Evolutionary conservation across 768 basidiomycete species (phyloP).

Genomic region (Tulasnella sp.): DNA sequence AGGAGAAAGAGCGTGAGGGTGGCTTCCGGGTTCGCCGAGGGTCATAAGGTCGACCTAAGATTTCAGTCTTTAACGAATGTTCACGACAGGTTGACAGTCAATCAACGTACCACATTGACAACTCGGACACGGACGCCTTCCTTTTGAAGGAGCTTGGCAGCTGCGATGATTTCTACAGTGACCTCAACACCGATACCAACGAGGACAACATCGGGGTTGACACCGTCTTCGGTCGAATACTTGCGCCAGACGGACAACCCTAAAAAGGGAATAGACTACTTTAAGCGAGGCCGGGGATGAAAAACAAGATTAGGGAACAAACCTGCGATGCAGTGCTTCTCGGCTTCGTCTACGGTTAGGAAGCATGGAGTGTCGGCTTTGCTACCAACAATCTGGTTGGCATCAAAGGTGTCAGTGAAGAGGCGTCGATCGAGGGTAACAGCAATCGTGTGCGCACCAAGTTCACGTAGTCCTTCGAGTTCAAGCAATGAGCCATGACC

Average conservation of each 20-base stretch:
- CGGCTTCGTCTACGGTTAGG: conserved; percentile 74
- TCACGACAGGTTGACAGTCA: not conserved
- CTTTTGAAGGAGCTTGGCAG: conserved; percentile 75
- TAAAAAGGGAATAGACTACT: conserved; percentile 1
- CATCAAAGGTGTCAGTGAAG: not conserved
- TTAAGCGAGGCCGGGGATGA: not conserved
- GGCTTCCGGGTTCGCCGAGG: conserved; percentile 65
- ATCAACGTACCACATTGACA: conserved; percentile 71
- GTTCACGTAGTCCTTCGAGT: conserved; percentile 84
- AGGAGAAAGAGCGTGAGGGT: conserved; percentile 72
- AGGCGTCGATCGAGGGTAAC: not conserved
- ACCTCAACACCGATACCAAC: conserved; percentile 88
- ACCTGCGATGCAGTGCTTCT: conserved; percentile 50
- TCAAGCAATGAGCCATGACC: conserved; percentile 80
- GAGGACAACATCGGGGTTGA: conserved; percentile 77
- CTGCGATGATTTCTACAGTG: conserved; percentile 87
- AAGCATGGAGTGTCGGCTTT: conserved; percentile 84
- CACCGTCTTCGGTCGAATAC: conserved; percentile 72
- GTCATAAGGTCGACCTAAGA: conserved; percentile 69
- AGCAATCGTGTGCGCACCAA: conserved; percentile 42
- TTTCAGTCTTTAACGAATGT: not conserved
- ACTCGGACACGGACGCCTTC: conserved; percentile 72
- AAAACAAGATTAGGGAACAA: conserved; percentile 35
- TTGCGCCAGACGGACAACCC: conserved; percentile 88
- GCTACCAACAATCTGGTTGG: conserved; percentile 70